phyloP scores from a whole-genome alignment of 164 flowering plant species.

The Sedum album region DNA sequence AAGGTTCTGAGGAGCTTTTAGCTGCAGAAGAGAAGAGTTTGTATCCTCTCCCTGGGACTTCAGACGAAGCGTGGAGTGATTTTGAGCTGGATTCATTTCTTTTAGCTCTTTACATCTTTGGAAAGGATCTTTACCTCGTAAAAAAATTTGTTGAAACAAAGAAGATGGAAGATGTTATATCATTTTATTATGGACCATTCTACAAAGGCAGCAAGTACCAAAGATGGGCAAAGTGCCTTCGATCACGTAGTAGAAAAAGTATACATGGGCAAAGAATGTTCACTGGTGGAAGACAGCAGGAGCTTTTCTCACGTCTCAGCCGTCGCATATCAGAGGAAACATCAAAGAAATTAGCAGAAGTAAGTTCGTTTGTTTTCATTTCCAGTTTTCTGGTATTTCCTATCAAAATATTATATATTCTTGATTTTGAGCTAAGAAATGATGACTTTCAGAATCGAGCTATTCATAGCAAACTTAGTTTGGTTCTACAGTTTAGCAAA shows the following conservation, averaged over 20 bases:
- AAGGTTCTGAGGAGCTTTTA: not conserved
- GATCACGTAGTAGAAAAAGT: conserved; percentile 13
- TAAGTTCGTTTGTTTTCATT: not conserved
- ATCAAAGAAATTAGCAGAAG: conserved; percentile 13
- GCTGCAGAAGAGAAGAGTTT: conserved; percentile 3
- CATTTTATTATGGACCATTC: conserved; percentile 21
- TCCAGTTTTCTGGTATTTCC: not conserved
- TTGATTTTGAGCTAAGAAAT: not conserved
- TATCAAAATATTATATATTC: not conserved
- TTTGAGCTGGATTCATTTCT: conserved; percentile 14
- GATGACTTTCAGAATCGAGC: not conserved
- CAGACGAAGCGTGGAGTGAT: conserved; percentile 16
- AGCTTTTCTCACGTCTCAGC: conserved; percentile 17
- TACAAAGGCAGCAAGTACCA: conserved; percentile 14
- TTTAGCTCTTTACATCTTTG: conserved; percentile 22
- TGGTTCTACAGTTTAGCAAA: not conserved
- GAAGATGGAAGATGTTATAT: conserved; percentile 19
- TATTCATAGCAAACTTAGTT: not conserved
- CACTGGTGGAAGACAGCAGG: conserved; percentile 18
- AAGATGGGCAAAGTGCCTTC: conserved; percentile 17
- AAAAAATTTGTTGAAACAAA: conserved; percentile 19
- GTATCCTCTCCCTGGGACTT: conserved; percentile 13
- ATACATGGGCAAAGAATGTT: conserved; percentile 16
- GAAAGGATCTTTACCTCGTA: conserved; percentile 20
- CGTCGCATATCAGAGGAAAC: conserved; percentile 11